These are phyloP conservation scores for Myochromella boudieri DNA, from an alignment of 768 basidiomycete genomes.

Conservation along the genomic window DNA sequence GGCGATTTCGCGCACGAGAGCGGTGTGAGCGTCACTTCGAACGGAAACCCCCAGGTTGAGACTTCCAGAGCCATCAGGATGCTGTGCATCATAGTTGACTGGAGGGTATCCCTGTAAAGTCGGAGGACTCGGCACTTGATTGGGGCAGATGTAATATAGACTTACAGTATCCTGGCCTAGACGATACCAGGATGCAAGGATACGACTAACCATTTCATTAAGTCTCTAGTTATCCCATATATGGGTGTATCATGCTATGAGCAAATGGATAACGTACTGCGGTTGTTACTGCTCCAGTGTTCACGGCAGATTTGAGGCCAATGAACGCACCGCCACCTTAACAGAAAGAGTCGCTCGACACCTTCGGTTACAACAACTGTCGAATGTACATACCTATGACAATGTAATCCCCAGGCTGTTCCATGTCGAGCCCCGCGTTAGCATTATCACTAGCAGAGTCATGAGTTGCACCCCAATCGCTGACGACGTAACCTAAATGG, in stretches of 20 bases:
- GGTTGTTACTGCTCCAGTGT: slow-evolving; percentile 30
- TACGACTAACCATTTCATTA: slow-evolving; percentile 45
- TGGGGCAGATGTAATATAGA: neutral
- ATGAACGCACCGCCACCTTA: slow-evolving; percentile 39
- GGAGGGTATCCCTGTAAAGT: slow-evolving; percentile 39
- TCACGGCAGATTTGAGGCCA: slow-evolving; percentile 33
- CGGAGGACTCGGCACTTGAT: neutral
- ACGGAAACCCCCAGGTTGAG: slow-evolving; percentile 44
- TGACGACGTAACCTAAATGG: slow-evolving; percentile 42
- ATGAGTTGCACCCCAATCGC: slow-evolving; percentile 54
- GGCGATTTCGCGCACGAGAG: slow-evolving; percentile 62
- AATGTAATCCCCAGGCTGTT: slow-evolving; percentile 50
- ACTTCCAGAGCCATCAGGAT: slow-evolving; percentile 43
- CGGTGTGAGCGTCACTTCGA: slow-evolving; percentile 42
- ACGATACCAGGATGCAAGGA: slow-evolving; percentile 45
- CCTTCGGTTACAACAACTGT: neutral
- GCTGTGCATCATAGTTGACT: slow-evolving; percentile 46
- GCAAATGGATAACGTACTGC: slow-evolving; percentile 20
- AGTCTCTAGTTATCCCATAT: slow-evolving; percentile 27
- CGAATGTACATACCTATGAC: slow-evolving; percentile 32
- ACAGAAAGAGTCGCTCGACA: neutral
- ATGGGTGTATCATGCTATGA: neutral
- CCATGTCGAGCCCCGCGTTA: slow-evolving; percentile 50
- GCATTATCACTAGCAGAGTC: slow-evolving; percentile 46
- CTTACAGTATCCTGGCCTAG: slow-evolving; percentile 48